These are phyloP conservation scores for Hymenoscyphus infarciens DNA, from an alignment of 2,329 filamentous ascomycete species.

Conservation along the genomic window DNA sequence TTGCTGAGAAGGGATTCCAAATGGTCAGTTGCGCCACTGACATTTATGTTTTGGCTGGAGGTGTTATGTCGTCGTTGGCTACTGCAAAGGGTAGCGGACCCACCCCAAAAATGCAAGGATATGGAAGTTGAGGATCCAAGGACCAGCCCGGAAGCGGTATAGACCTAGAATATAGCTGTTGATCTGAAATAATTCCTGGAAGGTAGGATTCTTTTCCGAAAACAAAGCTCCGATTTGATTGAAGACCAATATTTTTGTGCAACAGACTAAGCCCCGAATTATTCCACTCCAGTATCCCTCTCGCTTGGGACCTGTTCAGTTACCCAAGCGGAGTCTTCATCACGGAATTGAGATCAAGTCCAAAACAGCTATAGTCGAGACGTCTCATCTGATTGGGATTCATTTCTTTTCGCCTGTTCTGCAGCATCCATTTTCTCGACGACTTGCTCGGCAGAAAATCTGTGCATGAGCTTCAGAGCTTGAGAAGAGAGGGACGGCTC, in stretches of 20 bases:
- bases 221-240: neutral
- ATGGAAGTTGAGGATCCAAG: constrained; percentile 8
- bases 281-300: no score
- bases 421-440: constrained; percentile 64
- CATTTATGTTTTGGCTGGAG: constrained; percentile 47
- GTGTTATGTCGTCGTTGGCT: constrained; percentile 45
- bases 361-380: neutral
- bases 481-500: constrained; percentile 38
- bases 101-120: constrained; percentile 21
- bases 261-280: neutral
- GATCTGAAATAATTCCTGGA: neutral
- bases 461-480: constrained; percentile 73
- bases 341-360: no score
- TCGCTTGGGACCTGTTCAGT: no score
- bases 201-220: neutral
- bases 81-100: constrained; percentile 42
- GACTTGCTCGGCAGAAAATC: constrained; percentile 66
- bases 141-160: neutral
- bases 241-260: neutral
- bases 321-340: no score
- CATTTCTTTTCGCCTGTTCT: constrained; percentile 15
- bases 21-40: constrained; percentile 60
- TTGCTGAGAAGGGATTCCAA: constrained; percentile 55
- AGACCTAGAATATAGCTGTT: neutral
- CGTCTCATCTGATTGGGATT: neutral